These are phyloP conservation scores for Paecilomyces sp. DNA, from an alignment of 2,329 filamentous ascomycete species.

Conservation along the genomic window DNA sequence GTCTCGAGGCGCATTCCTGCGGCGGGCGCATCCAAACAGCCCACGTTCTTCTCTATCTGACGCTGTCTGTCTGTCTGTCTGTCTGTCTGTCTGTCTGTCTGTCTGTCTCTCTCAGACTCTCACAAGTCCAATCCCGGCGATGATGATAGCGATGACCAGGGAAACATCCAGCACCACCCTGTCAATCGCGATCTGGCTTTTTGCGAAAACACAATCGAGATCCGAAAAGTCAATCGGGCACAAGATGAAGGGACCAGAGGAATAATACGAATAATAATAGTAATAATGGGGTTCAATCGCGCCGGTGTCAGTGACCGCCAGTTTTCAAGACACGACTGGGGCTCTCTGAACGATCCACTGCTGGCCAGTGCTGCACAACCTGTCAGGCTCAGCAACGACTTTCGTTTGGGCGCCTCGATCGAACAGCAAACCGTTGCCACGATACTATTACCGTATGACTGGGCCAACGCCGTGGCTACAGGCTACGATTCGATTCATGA, in stretches of 20 bases:
- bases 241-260: too few relatives aligned
- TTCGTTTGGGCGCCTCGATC: background rate
- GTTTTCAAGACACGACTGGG: background rate
- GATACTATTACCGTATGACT: background rate
- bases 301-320: background rate
- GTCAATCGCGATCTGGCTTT: too few relatives aligned
- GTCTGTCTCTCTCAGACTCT: background rate
- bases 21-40: background rate
- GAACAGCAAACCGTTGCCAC: background rate
- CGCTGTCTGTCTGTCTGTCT: too few relatives aligned
- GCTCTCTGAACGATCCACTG: background rate
- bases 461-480: background rate
- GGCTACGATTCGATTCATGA: background rate
- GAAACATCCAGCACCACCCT: too few relatives aligned
- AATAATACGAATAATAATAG: background rate
- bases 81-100: too few relatives aligned
- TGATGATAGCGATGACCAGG: too few relatives aligned
- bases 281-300: background rate
- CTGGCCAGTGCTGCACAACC: background rate
- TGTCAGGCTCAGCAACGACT: background rate
- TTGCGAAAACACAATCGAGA: too few relatives aligned
- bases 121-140: background rate
- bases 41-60: background rate
- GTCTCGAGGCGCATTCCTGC: slow-evolving; percentile 1
- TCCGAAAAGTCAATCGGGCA: too few relatives aligned